These are phyloP conservation scores for Rugonectria rugulosa DNA, from an alignment of 2,329 filamentous ascomycete genomes.

Conservation along the genomic window DNA sequence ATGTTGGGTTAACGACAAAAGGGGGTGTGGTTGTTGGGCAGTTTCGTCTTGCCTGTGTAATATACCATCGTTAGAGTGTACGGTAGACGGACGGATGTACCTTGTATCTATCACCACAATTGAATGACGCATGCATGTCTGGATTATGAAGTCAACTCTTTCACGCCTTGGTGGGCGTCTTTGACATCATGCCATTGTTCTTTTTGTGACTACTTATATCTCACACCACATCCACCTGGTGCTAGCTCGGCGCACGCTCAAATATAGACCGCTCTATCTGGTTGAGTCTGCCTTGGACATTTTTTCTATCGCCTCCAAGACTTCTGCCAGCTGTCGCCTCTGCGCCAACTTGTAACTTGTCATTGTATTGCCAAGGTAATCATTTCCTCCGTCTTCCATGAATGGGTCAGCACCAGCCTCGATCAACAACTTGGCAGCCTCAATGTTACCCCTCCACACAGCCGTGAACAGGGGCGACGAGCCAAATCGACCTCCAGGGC, in stretches of 20 bases:
- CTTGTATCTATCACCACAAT: constrained; percentile 41
- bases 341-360: constrained; percentile 3
- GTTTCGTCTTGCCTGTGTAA: constrained; percentile 38
- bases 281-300: not conserved
- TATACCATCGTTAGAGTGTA: constrained; percentile 43
- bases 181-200: too few species aligned
- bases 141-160: constrained; percentile 9
- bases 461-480: constrained; percentile 35
- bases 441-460: constrained; percentile 25
- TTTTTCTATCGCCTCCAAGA: not conserved
- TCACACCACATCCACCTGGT: too few species aligned
- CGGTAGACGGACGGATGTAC: constrained; percentile 41
- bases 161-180: too few species aligned
- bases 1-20: constrained; percentile 22
- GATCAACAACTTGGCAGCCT: constrained; percentile 34
- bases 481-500: constrained; percentile 28
- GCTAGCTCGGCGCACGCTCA: too few species aligned
- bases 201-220: too few species aligned
- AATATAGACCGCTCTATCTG: too few species aligned
- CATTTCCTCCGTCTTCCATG: not conserved
- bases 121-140: constrained; percentile 30
- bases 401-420: constrained; percentile 34
- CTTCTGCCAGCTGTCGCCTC: not conserved
- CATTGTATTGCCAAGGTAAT: not conserved
- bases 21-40: constrained; percentile 30